Percentiles rank a stretch among this genome's conserved stretches.
phyloP scores from a whole-genome alignment of 73 alveolate genomes.

The Uronychia binucleata region DNA sequence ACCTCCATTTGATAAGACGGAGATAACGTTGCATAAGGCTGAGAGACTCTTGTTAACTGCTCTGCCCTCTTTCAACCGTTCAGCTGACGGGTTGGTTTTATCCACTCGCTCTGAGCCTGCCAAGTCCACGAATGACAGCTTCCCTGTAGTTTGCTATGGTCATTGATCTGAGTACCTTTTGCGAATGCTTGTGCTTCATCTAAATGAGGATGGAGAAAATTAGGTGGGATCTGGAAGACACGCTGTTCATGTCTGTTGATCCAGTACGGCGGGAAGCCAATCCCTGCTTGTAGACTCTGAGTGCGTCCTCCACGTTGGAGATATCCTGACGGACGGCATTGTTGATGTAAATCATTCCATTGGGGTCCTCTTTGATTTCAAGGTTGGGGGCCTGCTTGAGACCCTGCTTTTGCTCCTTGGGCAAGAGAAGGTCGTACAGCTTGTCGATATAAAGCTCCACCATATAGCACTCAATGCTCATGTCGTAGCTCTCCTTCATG shows the following conservation, averaged over 20 bases:
- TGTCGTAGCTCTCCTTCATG: slow-evolving; percentile 31
- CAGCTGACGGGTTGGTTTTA: slow-evolving; percentile 48
- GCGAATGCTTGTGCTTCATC: slow-evolving; percentile 26
- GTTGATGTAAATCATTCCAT: slow-evolving; percentile 44
- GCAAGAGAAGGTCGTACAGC: slow-evolving; percentile 51
- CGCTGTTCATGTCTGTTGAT: slow-evolving; percentile 76
- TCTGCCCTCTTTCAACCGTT: slow-evolving; percentile 81
- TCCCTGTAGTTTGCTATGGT: slow-evolving; percentile 24
- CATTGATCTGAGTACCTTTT: neutral
- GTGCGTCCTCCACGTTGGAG: slow-evolving; percentile 18
- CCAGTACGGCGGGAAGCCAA: slow-evolving; percentile 43
- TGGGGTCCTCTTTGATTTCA: slow-evolving; percentile 47
- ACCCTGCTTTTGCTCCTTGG: slow-evolving; percentile 15
- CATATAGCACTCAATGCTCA: slow-evolving; percentile 55
- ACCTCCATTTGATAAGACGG: slow-evolving; percentile 68
- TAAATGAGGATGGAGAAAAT: slow-evolving; percentile 60
- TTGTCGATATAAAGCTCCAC: slow-evolving; percentile 63
- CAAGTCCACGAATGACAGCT: slow-evolving; percentile 55
- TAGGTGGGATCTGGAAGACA: slow-evolving; percentile 70
- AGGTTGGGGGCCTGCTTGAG: slow-evolving; percentile 32
- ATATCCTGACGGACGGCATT: slow-evolving; percentile 1
- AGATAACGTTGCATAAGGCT: slow-evolving; percentile 87
- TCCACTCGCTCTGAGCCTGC: slow-evolving; percentile 56
- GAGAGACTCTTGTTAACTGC: slow-evolving; percentile 85
- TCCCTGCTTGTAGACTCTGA: slow-evolving; percentile 32